Conservation (phyloP, 129 eudicot species). For the Chrysanthemum seticuspe region DNA sequence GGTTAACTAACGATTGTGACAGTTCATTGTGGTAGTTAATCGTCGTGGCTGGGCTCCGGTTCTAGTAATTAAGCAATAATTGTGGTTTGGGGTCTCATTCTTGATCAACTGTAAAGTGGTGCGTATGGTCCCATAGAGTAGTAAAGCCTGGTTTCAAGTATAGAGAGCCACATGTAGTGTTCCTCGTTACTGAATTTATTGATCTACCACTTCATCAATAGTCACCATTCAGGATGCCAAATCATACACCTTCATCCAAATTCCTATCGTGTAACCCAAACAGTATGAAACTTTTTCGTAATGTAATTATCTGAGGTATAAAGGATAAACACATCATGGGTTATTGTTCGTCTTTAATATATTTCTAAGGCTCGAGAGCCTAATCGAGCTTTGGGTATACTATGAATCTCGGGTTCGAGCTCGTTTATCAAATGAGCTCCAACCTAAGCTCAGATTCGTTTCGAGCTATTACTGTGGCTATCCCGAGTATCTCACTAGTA, state of each 20-base stretch:
- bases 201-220: slow-evolving; percentile 21
- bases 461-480: too few species aligned
- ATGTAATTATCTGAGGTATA: background rate
- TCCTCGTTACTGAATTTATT: slow-evolving; percentile 34
- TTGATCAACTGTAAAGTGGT: slow-evolving; percentile 32
- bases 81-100: slow-evolving; percentile 31
- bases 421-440: too few species aligned
- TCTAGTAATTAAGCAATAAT: slow-evolving; percentile 24
- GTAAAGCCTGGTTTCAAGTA: slow-evolving; percentile 28
- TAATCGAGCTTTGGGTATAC: too few species aligned
- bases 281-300: background rate
- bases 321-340: too few species aligned
- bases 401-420: too few species aligned
- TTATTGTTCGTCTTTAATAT: too few species aligned
- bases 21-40: background rate
- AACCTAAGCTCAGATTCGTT: too few species aligned
- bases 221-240: slow-evolving; percentile 19
- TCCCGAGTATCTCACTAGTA: too few species aligned
- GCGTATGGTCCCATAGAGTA: slow-evolving; percentile 33
- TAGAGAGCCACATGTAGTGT: slow-evolving; percentile 39
- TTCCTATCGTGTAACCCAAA: background rate
- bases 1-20: too few species aligned
- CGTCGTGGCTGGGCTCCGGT: background rate
- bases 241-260: slow-evolving; percentile 13
- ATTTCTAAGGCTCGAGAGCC: too few species aligned